Evolutionary conservation across 345 rosid species (phyloP), one percentile per base, ranked within the genome.

Genomic region (Salix brachista): DNA sequence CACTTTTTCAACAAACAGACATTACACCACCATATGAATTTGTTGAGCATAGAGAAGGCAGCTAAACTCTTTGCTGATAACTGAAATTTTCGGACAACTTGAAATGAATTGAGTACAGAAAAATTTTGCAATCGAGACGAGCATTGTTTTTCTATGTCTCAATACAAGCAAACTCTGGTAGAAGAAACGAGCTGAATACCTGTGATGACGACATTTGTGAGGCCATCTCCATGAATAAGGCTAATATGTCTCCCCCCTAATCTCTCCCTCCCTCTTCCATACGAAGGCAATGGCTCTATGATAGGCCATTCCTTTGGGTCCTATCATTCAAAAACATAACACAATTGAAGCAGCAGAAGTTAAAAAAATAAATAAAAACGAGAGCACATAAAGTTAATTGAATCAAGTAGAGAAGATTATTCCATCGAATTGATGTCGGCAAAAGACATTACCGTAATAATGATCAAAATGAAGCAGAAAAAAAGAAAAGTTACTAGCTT

Each of bases 241-340:
- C 99, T 96, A 65, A 96, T 91, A 79, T 96, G 97, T 80, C 99
- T 89, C 76, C 91, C 98, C 70, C 99, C 98, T 82, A 86, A 80
- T 82, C 99, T 91, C 85, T 96, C 99, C 81, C 99, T 89, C 73
- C 99, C 99, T 86, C 99, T 92, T 86, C 99, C 99, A 85, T 96
- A 94, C 73, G 99, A 96, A 84, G 97, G 98, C 83, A 96, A 84
- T 13, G 99, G 90, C 85, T 89, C 89, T 78, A 96, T 78, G 34
- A 96, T 81, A 19, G 98, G 99, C 99, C 99, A 96, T 77, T 96
- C 99, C 46, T 84, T 77, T 8, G 79, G 84, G 42, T 92, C 92
- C 99, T 96, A 82, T 68, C 7, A 67, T 60, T 21, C 79, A 78
- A 77, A 80, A 70, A 72, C 25, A 70, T n/a, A 74, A 66, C 36